Evolutionary conservation across 2,329 filamentous ascomycete genomes (phyloP).

Genomic region (Blastomyces silverae): DNA sequence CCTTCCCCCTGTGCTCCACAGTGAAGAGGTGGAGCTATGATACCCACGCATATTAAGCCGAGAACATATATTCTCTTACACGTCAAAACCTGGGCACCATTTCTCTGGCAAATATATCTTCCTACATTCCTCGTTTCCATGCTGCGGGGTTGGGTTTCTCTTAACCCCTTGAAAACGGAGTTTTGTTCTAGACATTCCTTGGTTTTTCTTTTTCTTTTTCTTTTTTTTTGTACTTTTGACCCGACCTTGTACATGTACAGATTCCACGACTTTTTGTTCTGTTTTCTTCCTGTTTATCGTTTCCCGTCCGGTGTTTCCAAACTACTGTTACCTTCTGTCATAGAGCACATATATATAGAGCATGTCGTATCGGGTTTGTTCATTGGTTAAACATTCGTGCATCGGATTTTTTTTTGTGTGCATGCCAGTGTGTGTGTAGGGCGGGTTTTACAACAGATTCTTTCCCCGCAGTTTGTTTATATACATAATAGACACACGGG

Average conservation of each 20-base stretch:
- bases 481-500: neutral
- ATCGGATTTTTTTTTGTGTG: neutral
- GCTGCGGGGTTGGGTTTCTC: neutral
- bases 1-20: neutral
- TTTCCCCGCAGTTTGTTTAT: neutral
- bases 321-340: neutral
- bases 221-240: too few species aligned
- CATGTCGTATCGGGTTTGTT: neutral
- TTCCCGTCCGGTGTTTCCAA: neutral
- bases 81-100: neutral
- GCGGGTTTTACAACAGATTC: neutral
- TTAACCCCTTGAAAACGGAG: neutral
- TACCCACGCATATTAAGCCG: neutral
- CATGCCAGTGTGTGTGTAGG: neutral
- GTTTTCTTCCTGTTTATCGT: neutral
- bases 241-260: neutral
- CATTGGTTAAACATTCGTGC: neutral
- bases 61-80: neutral
- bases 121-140: neutral
- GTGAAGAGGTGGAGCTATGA: neutral
- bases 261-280: neutral
- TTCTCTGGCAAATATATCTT: neutral
- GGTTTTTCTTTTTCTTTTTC: neutral
- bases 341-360: conserved; percentile 5
- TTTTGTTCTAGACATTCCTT: neutral